These are phyloP conservation scores for Thinopyrum elongatum DNA, from an alignment of 176 grass and related monocot species.

Conservation along the genomic window DNA sequence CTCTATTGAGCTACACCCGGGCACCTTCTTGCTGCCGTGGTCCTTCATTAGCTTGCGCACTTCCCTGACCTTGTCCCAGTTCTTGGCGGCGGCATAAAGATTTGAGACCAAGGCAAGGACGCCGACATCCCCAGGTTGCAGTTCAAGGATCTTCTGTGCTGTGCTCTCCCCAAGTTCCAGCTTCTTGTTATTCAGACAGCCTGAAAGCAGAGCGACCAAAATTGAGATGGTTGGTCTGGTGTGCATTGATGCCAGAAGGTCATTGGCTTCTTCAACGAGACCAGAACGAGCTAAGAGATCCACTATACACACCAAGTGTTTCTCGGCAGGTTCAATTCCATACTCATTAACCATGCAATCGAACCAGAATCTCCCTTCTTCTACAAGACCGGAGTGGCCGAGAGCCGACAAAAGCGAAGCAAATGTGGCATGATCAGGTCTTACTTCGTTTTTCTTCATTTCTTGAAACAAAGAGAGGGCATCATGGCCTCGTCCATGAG, in stretches of 20 bases:
- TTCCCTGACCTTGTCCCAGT: constrained; percentile 57
- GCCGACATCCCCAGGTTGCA: constrained; percentile 42
- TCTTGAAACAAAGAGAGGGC: constrained; percentile 48
- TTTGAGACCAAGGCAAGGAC: constrained; percentile 60
- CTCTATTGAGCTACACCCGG: constrained; percentile 55
- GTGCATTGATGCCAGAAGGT: constrained; percentile 39
- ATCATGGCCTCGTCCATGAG: constrained; percentile 50
- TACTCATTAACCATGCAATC: constrained; percentile 38
- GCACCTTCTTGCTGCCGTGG: constrained; percentile 45
- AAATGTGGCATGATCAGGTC: constrained; percentile 55
- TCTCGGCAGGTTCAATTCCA: constrained; percentile 43
- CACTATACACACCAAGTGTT: constrained; percentile 59
- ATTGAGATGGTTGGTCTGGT: constrained; percentile 40
- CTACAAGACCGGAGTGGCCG: constrained; percentile 61
- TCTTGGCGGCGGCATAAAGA: constrained; percentile 47
- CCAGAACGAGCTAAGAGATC: constrained; percentile 71
- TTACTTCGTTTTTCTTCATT: constrained; percentile 32
- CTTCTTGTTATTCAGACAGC: constrained; percentile 65
- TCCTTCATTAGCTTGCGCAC: constrained; percentile 59
- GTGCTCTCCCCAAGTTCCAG: constrained; percentile 52
- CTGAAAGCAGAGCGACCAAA: constrained; percentile 58
- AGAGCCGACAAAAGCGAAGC: constrained; percentile 71
- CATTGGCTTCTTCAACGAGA: constrained; percentile 56
- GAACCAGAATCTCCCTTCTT: constrained; percentile 61
- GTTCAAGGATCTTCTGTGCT: constrained; percentile 48